Percentiles rank a stretch among this genome's conserved stretches.
phyloP scores from a whole-genome alignment of 345 rosid species.

The Moringa oleifera region DNA sequence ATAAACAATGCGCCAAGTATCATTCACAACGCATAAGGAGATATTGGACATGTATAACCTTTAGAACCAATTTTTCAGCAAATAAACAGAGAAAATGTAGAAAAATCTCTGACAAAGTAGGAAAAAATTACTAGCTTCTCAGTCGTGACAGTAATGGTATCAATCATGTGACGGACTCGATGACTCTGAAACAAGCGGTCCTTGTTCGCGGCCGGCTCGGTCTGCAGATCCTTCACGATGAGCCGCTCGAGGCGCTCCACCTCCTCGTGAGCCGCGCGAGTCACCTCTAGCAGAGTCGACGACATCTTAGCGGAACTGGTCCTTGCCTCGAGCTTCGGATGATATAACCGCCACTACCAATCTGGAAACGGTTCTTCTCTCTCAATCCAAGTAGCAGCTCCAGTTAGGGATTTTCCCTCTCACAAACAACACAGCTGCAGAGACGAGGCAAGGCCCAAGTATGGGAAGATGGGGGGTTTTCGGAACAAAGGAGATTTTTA shows the following conservation, averaged over 20 bases:
- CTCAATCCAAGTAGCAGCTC: not conserved
- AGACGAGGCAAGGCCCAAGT: not conserved
- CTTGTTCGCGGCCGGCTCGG: constrained; percentile 54
- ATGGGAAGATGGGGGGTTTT: not conserved
- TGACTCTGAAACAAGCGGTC: constrained; percentile 87
- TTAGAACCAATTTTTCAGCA: not conserved
- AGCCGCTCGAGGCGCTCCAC: constrained; percentile 82
- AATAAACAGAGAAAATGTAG: not conserved
- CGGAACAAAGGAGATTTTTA: not conserved
- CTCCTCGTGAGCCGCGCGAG: constrained; percentile 88
- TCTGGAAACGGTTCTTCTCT: not conserved
- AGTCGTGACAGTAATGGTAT: constrained; percentile 49
- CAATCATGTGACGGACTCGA: constrained; percentile 83
- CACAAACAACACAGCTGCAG: not conserved
- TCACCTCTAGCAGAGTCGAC: constrained; percentile 82
- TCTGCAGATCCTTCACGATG: constrained; percentile 85
- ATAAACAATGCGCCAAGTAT: no score
- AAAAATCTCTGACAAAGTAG: not conserved
- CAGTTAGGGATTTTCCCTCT: not conserved
- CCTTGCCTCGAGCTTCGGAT: not conserved
- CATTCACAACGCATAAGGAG: not conserved
- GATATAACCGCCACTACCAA: not conserved
- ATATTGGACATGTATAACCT: not conserved
- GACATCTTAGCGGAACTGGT: constrained; percentile 43
- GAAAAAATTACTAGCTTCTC: constrained; percentile 53